Conservation (phyloP, 495 filamentous ascomycete species). For the Emericellopsis terricola region DNA sequence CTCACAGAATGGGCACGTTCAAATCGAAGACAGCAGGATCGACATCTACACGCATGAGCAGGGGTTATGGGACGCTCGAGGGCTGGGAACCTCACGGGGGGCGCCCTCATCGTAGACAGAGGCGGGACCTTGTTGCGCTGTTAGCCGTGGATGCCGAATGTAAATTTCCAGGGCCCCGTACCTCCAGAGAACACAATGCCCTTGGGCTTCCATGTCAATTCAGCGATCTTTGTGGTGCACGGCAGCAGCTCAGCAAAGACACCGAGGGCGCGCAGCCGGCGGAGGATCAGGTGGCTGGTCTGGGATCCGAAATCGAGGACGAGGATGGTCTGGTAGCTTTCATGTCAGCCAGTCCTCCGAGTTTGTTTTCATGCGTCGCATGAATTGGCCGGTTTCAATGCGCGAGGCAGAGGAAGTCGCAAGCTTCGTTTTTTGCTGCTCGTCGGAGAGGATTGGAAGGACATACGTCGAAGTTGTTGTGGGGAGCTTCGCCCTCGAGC, state of each 20-base stretch:
- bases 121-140: no score
- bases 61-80: background rate
- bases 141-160: no score
- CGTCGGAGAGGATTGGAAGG: background rate
- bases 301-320: background rate
- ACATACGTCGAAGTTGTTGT: slow-evolving; percentile 8
- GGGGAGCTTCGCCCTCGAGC: slow-evolving; percentile 6
- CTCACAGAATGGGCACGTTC: slow-evolving; percentile 57
- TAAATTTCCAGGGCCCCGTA: no score
- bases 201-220: slow-evolving; percentile 65
- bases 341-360: background rate
- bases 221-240: slow-evolving; percentile 70
- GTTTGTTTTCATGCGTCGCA: no score
- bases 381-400: no score
- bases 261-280: slow-evolving; percentile 62
- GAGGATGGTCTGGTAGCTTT: slow-evolving; percentile 8
- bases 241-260: slow-evolving; percentile 87
- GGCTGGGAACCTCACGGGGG: slow-evolving; percentile 28
- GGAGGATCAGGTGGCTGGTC: slow-evolving; percentile 38
- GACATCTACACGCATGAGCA: slow-evolving; percentile 17
- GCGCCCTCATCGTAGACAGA: slow-evolving; percentile 55
- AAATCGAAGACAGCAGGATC: slow-evolving; percentile 68
- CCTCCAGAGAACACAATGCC: slow-evolving; percentile 68
- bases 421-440: background rate
- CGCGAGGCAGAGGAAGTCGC: slow-evolving; percentile 1